Base-by-base conservation (phyloP, 208 protist genomes). In the Crithidia mellificae region DNA sequence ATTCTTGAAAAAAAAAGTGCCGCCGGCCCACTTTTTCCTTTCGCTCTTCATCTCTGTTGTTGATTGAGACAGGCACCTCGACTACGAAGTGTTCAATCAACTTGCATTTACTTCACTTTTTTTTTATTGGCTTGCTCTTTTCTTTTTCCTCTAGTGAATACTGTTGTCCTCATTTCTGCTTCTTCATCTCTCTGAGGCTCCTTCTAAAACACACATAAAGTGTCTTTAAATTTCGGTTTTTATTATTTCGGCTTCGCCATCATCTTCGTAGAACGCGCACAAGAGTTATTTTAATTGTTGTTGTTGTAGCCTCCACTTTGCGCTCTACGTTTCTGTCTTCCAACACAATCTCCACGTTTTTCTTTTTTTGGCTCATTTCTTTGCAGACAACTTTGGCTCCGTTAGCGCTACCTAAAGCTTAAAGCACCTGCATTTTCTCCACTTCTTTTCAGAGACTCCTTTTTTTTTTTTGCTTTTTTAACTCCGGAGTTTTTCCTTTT, bases 21-120 rank as follows among this genome's bases (percentile, higher is more conserved):
- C 49, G 22, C n/a, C 11, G 14, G 15, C 22, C 34, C 22, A 36
- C 22, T n/a, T 34, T 9, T 12, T 34, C 12, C 1, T 34, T n/a
- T 30, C 29, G 14, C 22, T 52, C n/a, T 52, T 30, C 14, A 5
- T 52, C n/a, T 14, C n/a, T 24, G 49, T 34, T 54, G 49, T 54
- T 54, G 49, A 54, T 34, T 30, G 49, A 34, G n/a, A 30, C n/a
- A 54, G 22, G n/a, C 27, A 54, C 25, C 34, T 54, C 49, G 27
- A n/a, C 49, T 34, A 34, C 49, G 49, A n/a, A n/a, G 49, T 54
- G 49, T 17, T 7, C 27, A 54, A 36, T 30, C 27, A 34, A 51
- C 41, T 46, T 46, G 41, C 41, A 46, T 6, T 46, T 12, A 6
- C 46, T 29, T 5, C 8, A 6, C 29, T 51, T 51, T 29, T 12